Percentiles rank a stretch among this genome's conserved stretches.
phyloP scores from a whole-genome alignment of 2,329 filamentous ascomycete species.

The Leptodontidium sp. region DNA sequence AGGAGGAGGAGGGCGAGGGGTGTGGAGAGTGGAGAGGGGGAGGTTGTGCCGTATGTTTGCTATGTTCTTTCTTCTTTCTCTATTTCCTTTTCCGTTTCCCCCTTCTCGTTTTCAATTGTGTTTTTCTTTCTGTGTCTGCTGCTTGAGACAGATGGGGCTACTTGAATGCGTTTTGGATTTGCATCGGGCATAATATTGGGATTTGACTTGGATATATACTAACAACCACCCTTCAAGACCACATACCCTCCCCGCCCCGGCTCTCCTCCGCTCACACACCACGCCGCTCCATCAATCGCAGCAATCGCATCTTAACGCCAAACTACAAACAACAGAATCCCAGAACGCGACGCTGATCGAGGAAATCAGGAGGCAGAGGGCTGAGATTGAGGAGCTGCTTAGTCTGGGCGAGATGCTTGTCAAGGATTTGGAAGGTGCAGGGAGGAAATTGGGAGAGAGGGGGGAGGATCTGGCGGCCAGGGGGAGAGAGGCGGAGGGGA shows the following conservation, averaged over 20 bases:
- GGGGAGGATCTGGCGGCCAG: constrained; percentile 32
- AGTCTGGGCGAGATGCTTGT: constrained; percentile 59
- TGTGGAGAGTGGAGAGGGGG: neutral
- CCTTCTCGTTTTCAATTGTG: no score
- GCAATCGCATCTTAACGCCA: constrained; percentile 63
- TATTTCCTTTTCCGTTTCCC: neutral
- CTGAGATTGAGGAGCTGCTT: constrained; percentile 62
- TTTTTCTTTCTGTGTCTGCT: neutral
- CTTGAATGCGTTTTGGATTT: neutral
- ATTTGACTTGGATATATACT: neutral
- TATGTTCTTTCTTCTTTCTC: no score
- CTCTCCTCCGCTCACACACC: constrained; percentile 63
- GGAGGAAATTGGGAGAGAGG: constrained; percentile 39
- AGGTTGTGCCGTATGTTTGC: neutral
- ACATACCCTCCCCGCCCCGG: constrained; percentile 62
- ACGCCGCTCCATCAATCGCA: constrained; percentile 60
- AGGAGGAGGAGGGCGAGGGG: constrained; percentile 32
- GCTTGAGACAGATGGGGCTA: neutral
- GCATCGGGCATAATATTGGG: neutral
- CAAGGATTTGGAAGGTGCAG: constrained; percentile 61
- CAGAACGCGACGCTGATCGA: constrained; percentile 63
- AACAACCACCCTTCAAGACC: constrained; percentile 42
- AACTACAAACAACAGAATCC: constrained; percentile 63
- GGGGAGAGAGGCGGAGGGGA: constrained; percentile 35
- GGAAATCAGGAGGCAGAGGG: constrained; percentile 60